Conservation (phyloP, 108 stramenopile genomes). For the Skeletonema tropicum region DNA sequence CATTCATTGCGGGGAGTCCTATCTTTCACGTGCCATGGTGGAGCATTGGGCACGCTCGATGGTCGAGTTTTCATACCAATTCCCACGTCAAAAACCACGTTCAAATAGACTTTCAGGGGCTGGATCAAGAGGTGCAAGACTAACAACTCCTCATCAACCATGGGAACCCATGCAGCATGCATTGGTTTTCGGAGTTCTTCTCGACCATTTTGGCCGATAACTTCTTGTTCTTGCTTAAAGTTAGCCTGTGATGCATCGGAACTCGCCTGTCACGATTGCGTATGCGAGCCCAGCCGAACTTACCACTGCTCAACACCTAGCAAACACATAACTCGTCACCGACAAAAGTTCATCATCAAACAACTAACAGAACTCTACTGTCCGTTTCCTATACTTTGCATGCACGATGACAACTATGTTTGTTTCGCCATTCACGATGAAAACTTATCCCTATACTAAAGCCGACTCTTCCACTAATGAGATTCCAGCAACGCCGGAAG, state of each 20-base stretch:
- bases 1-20: background rate
- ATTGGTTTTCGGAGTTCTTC: background rate
- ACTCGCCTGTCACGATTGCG: background rate
- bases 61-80: background rate
- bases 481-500: background rate
- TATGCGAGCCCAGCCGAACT: background rate
- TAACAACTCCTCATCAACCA: background rate
- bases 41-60: too few relatives aligned
- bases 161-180: too few relatives aligned
- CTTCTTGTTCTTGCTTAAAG: background rate
- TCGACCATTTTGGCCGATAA: background rate
- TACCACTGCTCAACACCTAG: too few relatives aligned
- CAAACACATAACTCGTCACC: background rate
- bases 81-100: background rate
- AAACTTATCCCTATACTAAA: background rate
- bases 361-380: background rate
- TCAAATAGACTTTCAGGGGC: background rate
- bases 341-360: background rate
- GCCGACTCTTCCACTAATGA: slow-evolving; percentile 1
- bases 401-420: background rate
- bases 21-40: background rate
- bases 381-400: background rate
- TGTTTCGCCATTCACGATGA: slow-evolving; percentile 6
- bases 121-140: background rate
- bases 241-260: background rate